Evolutionary conservation across 805 yeast species (phyloP).

Genomic region (Hemisphaericaspora nanyangensis): DNA sequence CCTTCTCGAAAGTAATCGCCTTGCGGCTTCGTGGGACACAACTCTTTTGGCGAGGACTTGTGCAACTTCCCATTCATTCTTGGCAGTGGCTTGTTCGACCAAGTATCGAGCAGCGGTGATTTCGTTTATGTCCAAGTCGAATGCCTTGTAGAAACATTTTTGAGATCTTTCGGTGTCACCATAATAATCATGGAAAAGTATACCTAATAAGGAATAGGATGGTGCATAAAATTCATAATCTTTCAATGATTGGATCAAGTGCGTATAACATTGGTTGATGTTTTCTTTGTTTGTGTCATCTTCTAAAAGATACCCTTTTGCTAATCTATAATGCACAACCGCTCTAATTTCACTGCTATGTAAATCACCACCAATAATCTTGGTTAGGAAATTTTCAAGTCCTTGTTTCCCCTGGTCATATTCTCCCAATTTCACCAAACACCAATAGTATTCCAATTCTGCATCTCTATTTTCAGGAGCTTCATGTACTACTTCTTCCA

Average conservation of each 20-base stretch:
- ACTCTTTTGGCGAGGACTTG: slow-evolving; percentile 67
- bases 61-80: slow-evolving; percentile 81
- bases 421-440: slow-evolving; percentile 54
- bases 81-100: slow-evolving; percentile 62
- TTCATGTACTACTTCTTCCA: slow-evolving; percentile 47
- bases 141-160: slow-evolving; percentile 85
- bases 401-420: slow-evolving; percentile 49
- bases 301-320: slow-evolving; percentile 52
- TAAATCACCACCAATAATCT: slow-evolving; percentile 48
- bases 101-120: slow-evolving; percentile 68
- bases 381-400: slow-evolving; percentile 40
- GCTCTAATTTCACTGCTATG: slow-evolving; percentile 57
- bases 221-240: slow-evolving; percentile 66
- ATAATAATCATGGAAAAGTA: slow-evolving; percentile 57
- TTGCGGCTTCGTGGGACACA: slow-evolving; percentile 58
- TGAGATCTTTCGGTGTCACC: slow-evolving; percentile 66
- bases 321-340: slow-evolving; percentile 65
- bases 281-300: slow-evolving; percentile 14
- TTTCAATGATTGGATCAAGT: slow-evolving; percentile 60
- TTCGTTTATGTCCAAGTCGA: slow-evolving; percentile 80
- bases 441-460: slow-evolving; percentile 73
- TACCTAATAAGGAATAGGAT: slow-evolving; percentile 78
- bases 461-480: slow-evolving; percentile 57
- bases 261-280: slow-evolving; percentile 50
- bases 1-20: slow-evolving; percentile 37